Conservation (phyloP, 2,329 filamentous ascomycete species). For the Fusarium incarnatum region DNA sequence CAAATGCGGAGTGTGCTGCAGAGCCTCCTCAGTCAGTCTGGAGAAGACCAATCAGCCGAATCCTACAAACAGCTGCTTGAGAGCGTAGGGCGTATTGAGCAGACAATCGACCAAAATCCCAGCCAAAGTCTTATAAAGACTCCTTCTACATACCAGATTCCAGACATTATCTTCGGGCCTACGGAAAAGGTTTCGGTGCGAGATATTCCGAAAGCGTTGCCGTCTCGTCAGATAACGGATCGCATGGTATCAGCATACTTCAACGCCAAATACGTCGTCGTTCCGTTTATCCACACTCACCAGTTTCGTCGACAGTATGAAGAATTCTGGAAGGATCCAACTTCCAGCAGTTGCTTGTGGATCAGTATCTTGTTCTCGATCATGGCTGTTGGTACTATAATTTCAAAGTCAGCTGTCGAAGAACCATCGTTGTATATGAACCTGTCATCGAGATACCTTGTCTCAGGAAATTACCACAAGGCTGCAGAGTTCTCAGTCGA, state of each 20-base stretch:
- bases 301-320: slow-evolving; percentile 34
- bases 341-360: slow-evolving; percentile 5
- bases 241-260: slow-evolving; percentile 18
- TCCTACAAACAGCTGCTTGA: background rate
- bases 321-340: slow-evolving; percentile 14
- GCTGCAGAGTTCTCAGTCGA: background rate
- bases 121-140: too few species aligned
- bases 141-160: background rate
- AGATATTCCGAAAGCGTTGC: slow-evolving; percentile 11
- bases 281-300: slow-evolving; percentile 22
- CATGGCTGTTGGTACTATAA: background rate
- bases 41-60: background rate
- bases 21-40: background rate
- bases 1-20: slow-evolving; percentile 20
- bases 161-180: slow-evolving; percentile 1
- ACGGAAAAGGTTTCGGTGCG: background rate
- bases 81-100: background rate
- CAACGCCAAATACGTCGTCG: slow-evolving; percentile 2
- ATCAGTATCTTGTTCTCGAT: slow-evolving; percentile 30
- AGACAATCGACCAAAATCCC: background rate
- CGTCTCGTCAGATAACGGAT: slow-evolving; percentile 14
- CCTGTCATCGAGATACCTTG: background rate
- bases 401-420: background rate
- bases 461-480: background rate
- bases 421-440: background rate